Conservation (phyloP, 768 basidiomycete species). For the Epithele typhae region DNA sequence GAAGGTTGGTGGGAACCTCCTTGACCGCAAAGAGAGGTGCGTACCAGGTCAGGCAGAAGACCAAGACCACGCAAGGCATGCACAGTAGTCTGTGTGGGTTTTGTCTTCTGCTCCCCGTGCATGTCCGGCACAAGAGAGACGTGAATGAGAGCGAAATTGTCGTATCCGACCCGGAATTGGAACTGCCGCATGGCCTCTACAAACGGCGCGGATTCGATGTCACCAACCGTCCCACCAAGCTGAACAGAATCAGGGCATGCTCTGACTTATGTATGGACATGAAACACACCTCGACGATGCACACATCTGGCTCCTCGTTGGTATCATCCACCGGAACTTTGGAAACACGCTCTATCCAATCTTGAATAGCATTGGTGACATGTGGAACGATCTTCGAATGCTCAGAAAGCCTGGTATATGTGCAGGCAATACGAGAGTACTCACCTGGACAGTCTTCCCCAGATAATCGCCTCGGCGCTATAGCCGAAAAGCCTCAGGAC, state of each 20-base stretch:
- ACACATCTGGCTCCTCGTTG: constrained; percentile 90
- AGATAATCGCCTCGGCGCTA: constrained; percentile 85
- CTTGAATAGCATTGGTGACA: constrained; percentile 94
- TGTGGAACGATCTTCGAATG: constrained; percentile 81
- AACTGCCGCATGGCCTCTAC: constrained; percentile 99
- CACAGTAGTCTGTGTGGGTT: constrained; percentile 96
- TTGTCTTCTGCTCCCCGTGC: constrained; percentile 99
- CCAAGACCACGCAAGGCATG: constrained; percentile 91
- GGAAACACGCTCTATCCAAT: constrained; percentile 96
- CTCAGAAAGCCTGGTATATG: not conserved
- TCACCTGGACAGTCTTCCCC: constrained; percentile 93
- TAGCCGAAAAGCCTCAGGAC: not conserved
- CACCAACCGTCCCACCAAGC: constrained; percentile 98
- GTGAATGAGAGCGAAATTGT: constrained; percentile 95
- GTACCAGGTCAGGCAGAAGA: constrained; percentile 85
- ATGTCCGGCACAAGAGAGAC: constrained; percentile 98
- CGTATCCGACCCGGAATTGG: constrained; percentile 95
- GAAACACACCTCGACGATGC: constrained; percentile 82
- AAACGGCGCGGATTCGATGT: constrained; percentile 98
- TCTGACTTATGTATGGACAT: not conserved
- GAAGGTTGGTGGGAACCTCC: not conserved
- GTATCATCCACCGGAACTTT: constrained; percentile 94
- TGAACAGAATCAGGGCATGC: constrained; percentile 23
- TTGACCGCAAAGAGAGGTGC: constrained; percentile 22
- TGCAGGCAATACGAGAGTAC: constrained; percentile 6